Percentiles rank a stretch among this genome's conserved stretches.
Conservation (phyloP, 805 yeast species). For the Grigorovia yakushimaensis region DNA sequence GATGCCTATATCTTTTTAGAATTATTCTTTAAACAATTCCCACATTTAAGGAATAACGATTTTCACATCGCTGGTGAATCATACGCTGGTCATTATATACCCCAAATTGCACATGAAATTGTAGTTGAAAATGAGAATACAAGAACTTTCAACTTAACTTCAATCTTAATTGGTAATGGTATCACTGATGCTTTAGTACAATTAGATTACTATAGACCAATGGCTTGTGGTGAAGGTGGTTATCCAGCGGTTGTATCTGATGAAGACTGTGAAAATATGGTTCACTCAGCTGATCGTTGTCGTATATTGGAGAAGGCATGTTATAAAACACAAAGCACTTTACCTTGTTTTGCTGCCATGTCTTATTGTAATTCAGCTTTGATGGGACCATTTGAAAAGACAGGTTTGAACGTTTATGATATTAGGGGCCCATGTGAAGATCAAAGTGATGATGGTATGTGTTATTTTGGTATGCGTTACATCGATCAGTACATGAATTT, state of each 20-base stretch:
- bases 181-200: slow-evolving; percentile 78
- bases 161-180: slow-evolving; percentile 88
- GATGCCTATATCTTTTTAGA: slow-evolving; percentile 81
- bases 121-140: slow-evolving; percentile 31
- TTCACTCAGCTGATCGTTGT: slow-evolving; percentile 54
- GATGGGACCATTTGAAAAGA: slow-evolving; percentile 57
- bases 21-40: slow-evolving; percentile 75
- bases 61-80: slow-evolving; percentile 83
- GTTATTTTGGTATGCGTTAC: slow-evolving; percentile 65
- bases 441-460: slow-evolving; percentile 45
- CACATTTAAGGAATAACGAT: slow-evolving; percentile 46
- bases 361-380: slow-evolving; percentile 66
- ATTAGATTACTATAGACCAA: slow-evolving; percentile 72
- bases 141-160: slow-evolving; percentile 54
- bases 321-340: slow-evolving; percentile 49
- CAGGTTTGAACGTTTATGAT: slow-evolving; percentile 84
- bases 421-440: slow-evolving; percentile 72
- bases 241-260: slow-evolving; percentile 61
- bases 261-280: slow-evolving; percentile 61
- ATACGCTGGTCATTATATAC: slow-evolving; percentile 78
- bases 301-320: slow-evolving; percentile 52
- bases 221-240: slow-evolving; percentile 93
- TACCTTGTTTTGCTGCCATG: slow-evolving; percentile 78
- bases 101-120: slow-evolving; percentile 53
- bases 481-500: slow-evolving; percentile 66